These are phyloP conservation scores for Aureobasidium leucospermi DNA, from an alignment of 2,329 filamentous ascomycete genomes.

Conservation along the genomic window DNA sequence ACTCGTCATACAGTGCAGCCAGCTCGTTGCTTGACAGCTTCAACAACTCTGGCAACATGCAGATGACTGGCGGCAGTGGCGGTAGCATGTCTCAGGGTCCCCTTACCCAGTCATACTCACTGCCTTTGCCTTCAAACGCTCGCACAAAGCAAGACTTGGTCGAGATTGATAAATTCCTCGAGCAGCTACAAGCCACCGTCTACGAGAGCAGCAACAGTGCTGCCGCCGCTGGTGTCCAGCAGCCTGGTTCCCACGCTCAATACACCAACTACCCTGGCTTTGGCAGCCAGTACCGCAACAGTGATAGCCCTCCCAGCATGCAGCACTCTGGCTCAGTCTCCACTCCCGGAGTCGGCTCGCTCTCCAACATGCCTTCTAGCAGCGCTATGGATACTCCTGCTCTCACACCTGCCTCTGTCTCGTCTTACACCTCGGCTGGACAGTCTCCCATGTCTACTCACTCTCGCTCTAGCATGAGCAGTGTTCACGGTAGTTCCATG, in stretches of 20 bases:
- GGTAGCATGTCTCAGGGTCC: slow-evolving; percentile 45
- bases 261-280: slow-evolving; percentile 23
- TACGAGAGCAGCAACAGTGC: slow-evolving; percentile 80
- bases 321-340: slow-evolving; percentile 25
- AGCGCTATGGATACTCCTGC: slow-evolving; percentile 59
- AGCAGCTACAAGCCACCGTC: slow-evolving; percentile 92
- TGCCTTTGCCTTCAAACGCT: slow-evolving; percentile 79
- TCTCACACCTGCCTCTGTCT: slow-evolving; percentile 65
- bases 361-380: slow-evolving; percentile 34
- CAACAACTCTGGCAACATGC: slow-evolving; percentile 15
- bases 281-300: slow-evolving; percentile 49
- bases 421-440: slow-evolving; percentile 66
- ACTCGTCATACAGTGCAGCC: slow-evolving; percentile 17
- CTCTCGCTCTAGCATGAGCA: slow-evolving; percentile 47
- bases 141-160: slow-evolving; percentile 90
- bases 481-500: slow-evolving; percentile 50
- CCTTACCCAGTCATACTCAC: slow-evolving; percentile 72
- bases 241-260: slow-evolving; percentile 60
- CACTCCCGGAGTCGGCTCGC: slow-evolving; percentile 28
- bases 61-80: slow-evolving; percentile 20
- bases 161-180: slow-evolving; percentile 89
- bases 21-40: slow-evolving; percentile 30
- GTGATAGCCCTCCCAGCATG: slow-evolving; percentile 47
- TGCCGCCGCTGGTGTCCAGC: slow-evolving; percentile 68
- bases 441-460: slow-evolving; percentile 70